Conservation (phyloP, 768 basidiomycete genomes). For the Pisolithus orientalis region DNA sequence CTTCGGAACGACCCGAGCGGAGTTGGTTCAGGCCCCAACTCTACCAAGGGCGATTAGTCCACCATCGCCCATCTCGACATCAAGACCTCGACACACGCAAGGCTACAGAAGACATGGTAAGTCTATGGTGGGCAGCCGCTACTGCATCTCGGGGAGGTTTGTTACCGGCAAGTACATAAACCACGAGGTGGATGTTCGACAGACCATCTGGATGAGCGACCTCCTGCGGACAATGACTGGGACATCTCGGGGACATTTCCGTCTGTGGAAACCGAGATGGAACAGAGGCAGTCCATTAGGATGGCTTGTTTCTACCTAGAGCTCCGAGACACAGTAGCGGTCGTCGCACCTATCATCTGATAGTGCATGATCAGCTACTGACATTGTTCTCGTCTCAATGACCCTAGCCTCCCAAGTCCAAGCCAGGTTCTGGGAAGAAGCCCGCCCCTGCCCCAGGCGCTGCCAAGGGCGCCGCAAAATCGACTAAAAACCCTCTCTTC, state of each 20-base stretch:
- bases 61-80: conserved; percentile 3
- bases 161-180: conserved; percentile 22
- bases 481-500: conserved; percentile 93
- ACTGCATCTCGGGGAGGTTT: conserved; percentile 32
- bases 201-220: conserved; percentile 30
- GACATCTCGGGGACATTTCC: neutral
- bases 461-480: conserved; percentile 66
- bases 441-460: conserved; percentile 74
- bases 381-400: conserved; percentile 76
- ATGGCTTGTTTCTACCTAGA: conserved; percentile 28
- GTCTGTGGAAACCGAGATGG: neutral
- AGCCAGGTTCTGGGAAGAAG: conserved; percentile 71
- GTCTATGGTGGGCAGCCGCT: conserved; percentile 19
- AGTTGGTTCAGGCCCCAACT: conserved; percentile 1
- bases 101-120: conserved; percentile 57
- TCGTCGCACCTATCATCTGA: conserved; percentile 17
- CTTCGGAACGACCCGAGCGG: conserved; percentile 20
- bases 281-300: neutral
- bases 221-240: neutral
- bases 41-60: neutral
- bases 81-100: conserved; percentile 14
- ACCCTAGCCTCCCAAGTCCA: conserved; percentile 73
- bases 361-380: conserved; percentile 20
- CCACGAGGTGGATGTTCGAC: conserved; percentile 51
- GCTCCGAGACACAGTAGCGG: conserved; percentile 42